These are phyloP conservation scores for Penicillium sp. DNA, from an alignment of 2,329 filamentous ascomycete genomes.

Conservation along the genomic window DNA sequence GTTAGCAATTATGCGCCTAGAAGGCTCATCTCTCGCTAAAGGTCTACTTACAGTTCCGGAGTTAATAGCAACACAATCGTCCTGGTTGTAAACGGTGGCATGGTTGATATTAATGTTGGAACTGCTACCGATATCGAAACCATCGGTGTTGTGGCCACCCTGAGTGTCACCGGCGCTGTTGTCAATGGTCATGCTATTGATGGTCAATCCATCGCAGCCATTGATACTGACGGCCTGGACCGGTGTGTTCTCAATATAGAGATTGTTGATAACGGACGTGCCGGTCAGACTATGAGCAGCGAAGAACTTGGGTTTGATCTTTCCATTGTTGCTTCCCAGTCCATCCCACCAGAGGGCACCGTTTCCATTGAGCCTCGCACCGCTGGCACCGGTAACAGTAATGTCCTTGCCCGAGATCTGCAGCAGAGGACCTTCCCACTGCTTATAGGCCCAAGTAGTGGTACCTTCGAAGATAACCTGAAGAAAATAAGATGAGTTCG, in stretches of 20 bases:
- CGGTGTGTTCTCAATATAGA: conserved; percentile 41
- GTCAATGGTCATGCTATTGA: conserved; percentile 59
- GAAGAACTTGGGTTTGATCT: conserved; percentile 65
- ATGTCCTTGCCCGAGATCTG: conserved; percentile 62
- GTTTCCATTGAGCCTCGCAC: conserved; percentile 59
- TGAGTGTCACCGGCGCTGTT: conserved; percentile 56
- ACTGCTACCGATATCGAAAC: conserved; percentile 17
- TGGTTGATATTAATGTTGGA: conserved; percentile 12
- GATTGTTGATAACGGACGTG: conserved; percentile 34
- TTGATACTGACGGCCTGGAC: conserved; percentile 42
- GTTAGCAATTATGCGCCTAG: background rate
- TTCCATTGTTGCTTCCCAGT: conserved; percentile 62
- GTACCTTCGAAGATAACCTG: conserved; percentile 65
- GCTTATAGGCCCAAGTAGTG: conserved; percentile 68
- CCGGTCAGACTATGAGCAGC: conserved; percentile 43
- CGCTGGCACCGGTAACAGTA: conserved; percentile 57
- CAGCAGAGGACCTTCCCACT: conserved; percentile 68
- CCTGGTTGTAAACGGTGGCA: conserved; percentile 19
- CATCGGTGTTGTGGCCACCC: conserved; percentile 20
- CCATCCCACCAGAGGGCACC: conserved; percentile 44
- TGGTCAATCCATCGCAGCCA: conserved; percentile 53
- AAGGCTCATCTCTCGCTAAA: background rate
- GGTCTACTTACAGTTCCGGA: conserved; percentile 14
- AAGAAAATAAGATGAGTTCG: background rate
- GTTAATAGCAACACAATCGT: conserved; percentile 19